Evolutionary conservation across 106 monocot species (phyloP).

Genomic region (Triglochin maritima): DNA sequence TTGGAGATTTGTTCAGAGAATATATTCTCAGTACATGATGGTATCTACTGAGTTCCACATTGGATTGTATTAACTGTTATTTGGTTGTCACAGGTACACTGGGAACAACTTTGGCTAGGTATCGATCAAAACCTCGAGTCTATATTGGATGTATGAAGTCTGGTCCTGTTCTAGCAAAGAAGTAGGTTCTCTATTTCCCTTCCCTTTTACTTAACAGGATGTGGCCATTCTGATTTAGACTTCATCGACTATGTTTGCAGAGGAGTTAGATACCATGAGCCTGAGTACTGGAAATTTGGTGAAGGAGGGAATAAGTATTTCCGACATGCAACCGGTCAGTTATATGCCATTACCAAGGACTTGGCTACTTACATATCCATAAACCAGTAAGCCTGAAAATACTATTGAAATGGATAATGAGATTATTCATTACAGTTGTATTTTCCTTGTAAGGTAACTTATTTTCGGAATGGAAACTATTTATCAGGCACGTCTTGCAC

Average conservation of each 20-base stretch:
- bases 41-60: no score
- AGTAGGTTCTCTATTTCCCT: conserved; percentile 34
- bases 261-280: conserved; percentile 56
- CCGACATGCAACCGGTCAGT: conserved; percentile 48
- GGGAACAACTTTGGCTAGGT: conserved; percentile 56
- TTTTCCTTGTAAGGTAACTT: not conserved
- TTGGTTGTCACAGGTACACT: conserved; percentile 51
- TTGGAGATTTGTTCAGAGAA: no score
- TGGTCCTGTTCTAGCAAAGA: conserved; percentile 88
- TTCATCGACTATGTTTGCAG: conserved; percentile 16
- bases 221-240: not conserved
- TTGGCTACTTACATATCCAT: conserved; percentile 43
- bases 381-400: conserved; percentile 28
- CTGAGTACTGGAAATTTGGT: conserved; percentile 51
- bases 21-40: no score
- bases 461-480: not conserved
- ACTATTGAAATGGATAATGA: not conserved
- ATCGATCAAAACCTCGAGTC: conserved; percentile 64
- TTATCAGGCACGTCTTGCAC: conserved; percentile 36
- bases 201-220: not conserved
- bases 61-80: not conserved
- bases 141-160: conserved; percentile 99
- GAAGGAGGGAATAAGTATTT: conserved; percentile 50
- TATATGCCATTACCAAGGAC: conserved; percentile 46
- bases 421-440: not conserved